Percentiles rank a stretch among this genome's conserved stretches.
These are phyloP conservation scores for Talaromyces marneffei DNA, from an alignment of 2,329 filamentous ascomycete species.

Conservation along the genomic window DNA sequence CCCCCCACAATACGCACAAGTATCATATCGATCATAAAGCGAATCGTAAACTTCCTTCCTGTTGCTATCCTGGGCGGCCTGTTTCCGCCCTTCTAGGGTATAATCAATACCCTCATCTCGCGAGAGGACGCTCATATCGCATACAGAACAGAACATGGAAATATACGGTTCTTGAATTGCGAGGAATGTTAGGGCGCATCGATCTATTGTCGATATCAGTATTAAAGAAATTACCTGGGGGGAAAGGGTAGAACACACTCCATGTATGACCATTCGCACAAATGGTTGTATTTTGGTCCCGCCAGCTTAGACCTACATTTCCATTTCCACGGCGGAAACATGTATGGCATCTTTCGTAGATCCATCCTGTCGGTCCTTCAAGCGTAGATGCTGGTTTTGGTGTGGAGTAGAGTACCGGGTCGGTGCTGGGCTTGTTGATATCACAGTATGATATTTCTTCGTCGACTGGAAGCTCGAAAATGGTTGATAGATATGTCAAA, in stretches of 20 bases:
- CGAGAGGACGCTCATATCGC: conserved; percentile 42
- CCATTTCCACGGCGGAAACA: conserved; percentile 34
- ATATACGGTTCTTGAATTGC: conserved; percentile 51
- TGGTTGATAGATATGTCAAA: conserved; percentile 19
- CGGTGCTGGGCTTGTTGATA: not conserved
- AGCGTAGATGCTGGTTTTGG: conserved; percentile 23
- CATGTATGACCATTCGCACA: conserved; percentile 51
- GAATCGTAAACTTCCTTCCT: conserved; percentile 17
- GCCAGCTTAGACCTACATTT: conserved; percentile 39
- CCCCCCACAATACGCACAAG: conserved; percentile 31
- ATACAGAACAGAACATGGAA: conserved; percentile 51
- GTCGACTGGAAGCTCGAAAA: conserved; percentile 17
- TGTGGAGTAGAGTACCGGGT: conserved; percentile 14
- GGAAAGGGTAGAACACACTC: conserved; percentile 28
- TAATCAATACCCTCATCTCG: conserved; percentile 36
- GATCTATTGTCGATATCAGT: conserved; percentile 28
- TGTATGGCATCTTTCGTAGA: conserved; percentile 49
- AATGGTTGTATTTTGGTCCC: conserved; percentile 41
- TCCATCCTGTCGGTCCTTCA: conserved; percentile 19
- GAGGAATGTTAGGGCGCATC: conserved; percentile 51
- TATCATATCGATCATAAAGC: conserved; percentile 31
- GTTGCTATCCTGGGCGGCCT: not conserved
- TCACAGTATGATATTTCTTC: conserved; percentile 29
- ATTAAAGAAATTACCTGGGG: not conserved
- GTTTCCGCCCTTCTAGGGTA: not conserved